phyloP scores from a whole-genome alignment of 2,329 filamentous ascomycete species.

The Colletotrichum sp. region DNA sequence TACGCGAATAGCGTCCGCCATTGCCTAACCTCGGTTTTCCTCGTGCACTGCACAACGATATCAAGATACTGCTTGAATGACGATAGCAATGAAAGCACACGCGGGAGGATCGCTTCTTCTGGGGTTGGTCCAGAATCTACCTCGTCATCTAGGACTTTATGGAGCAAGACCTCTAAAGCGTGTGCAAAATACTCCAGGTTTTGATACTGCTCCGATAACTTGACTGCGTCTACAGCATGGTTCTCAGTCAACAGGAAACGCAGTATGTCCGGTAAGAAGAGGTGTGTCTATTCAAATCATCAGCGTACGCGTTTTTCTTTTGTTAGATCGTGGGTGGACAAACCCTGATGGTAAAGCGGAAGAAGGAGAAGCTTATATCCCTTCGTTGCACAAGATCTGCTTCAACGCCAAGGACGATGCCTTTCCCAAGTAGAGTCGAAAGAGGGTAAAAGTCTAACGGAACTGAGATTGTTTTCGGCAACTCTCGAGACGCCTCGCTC shows the following conservation, averaged over 20 bases:
- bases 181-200: slow-evolving; percentile 91
- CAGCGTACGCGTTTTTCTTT: slow-evolving; percentile 65
- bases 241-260: slow-evolving; percentile 78
- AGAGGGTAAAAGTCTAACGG: slow-evolving; percentile 95
- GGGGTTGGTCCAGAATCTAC: slow-evolving; percentile 74
- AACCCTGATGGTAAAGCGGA: slow-evolving; percentile 87
- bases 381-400: slow-evolving; percentile 91
- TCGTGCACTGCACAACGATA: slow-evolving; percentile 94
- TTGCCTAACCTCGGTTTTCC: slow-evolving; percentile 93
- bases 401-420: slow-evolving; percentile 88
- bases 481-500: slow-evolving; percentile 68
- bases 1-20: slow-evolving; percentile 95
- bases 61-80: slow-evolving; percentile 88
- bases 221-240: slow-evolving; percentile 80
- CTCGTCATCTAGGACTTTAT: slow-evolving; percentile 93
- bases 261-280: slow-evolving; percentile 89
- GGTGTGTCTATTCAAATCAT: slow-evolving; percentile 70
- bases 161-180: slow-evolving; percentile 87
- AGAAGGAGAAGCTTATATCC: slow-evolving; percentile 88
- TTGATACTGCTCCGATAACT: slow-evolving; percentile 84
- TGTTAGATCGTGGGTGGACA: slow-evolving; percentile 87
- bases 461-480: slow-evolving; percentile 77
- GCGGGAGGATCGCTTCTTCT: slow-evolving; percentile 67
- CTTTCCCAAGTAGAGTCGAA: slow-evolving; percentile 86
- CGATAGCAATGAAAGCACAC: slow-evolving; percentile 68